A percentile compares a stretch with the other conserved stretches of the same genome.
phyloP scores from a whole-genome alignment of 1,139 yeast species.

The Nakaseomyces delphensis region DNA sequence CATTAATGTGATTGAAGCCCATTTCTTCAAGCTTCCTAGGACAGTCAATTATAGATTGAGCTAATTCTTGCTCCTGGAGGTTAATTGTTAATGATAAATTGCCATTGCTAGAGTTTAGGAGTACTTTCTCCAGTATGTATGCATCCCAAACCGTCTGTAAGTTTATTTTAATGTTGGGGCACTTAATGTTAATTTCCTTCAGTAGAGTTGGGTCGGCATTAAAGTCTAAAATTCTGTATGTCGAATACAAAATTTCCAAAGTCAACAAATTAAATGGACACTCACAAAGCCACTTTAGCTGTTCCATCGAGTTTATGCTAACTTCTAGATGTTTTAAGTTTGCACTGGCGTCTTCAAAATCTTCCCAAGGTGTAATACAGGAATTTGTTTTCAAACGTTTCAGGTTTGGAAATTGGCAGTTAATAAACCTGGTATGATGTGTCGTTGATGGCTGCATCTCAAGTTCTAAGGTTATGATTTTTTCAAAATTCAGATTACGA shows the following conservation, averaged over 20 bases:
- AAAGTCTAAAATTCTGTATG: slow-evolving; percentile 8
- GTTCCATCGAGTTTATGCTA: slow-evolving; percentile 14
- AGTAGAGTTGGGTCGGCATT: slow-evolving; percentile 7
- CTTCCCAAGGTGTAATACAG: slow-evolving; percentile 20
- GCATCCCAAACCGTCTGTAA: slow-evolving; percentile 15
- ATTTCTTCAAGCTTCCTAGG: slow-evolving; percentile 8
- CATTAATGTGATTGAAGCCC: slow-evolving; percentile 11
- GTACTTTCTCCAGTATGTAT: slow-evolving; percentile 13
- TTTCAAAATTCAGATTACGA: slow-evolving; percentile 15
- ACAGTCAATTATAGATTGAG: slow-evolving; percentile 11
- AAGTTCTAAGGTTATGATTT: slow-evolving; percentile 12
- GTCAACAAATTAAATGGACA: slow-evolving; percentile 16
- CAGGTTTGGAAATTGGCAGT: slow-evolving; percentile 18
- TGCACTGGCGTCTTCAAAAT: slow-evolving; percentile 11
- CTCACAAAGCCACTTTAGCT: slow-evolving; percentile 17
- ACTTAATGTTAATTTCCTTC: slow-evolving; percentile 5
- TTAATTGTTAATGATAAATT: slow-evolving; percentile 9
- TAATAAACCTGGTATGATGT: slow-evolving; percentile 14
- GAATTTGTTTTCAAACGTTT: slow-evolving; percentile 12
- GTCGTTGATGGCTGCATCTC: slow-evolving; percentile 9
- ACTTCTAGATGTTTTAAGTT: slow-evolving; percentile 11
- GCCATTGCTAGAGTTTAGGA: slow-evolving; percentile 11
- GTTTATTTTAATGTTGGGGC: slow-evolving; percentile 9
- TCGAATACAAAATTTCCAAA: slow-evolving; percentile 11
- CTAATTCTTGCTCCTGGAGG: slow-evolving; percentile 12